Percentiles rank a stretch among this genome's conserved stretches.
Evolutionary conservation across 352 stramenopile genomes (phyloP).

Genomic region (Pseudoperonospora humuli): DNA sequence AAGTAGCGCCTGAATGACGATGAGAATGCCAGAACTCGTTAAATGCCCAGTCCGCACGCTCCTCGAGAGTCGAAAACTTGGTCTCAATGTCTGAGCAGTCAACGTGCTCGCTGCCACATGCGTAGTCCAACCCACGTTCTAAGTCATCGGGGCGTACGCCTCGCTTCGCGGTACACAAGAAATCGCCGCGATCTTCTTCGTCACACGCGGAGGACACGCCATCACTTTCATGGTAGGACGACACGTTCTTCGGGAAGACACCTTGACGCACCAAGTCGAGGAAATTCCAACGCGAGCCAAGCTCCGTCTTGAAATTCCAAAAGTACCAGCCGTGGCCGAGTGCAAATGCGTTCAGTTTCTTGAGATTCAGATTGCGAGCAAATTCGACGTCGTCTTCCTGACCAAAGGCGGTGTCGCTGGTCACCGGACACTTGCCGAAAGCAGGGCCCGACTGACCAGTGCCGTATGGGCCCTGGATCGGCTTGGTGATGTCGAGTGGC

Average conservation of each 20-base stretch:
- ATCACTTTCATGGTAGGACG: constrained; percentile 40
- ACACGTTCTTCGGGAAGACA: constrained; percentile 70
- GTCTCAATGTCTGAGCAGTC: constrained; percentile 39
- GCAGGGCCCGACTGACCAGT: constrained; percentile 18
- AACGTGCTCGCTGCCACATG: constrained; percentile 33
- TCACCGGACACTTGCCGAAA: constrained; percentile 51
- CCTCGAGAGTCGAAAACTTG: constrained; percentile 35
- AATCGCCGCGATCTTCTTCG: constrained; percentile 64
- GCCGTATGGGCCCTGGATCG: constrained; percentile 8
- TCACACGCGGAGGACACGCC: constrained; percentile 61
- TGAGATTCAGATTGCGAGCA: constrained; percentile 70
- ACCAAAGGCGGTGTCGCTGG: constrained; percentile 28
- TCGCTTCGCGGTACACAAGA: constrained; percentile 59
- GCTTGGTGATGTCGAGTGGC: constrained; percentile 7
- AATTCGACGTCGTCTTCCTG: constrained; percentile 66
- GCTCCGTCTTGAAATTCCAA: constrained; percentile 44
- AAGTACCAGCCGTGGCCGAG: constrained; percentile 91
- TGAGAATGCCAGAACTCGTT: constrained; percentile 20
- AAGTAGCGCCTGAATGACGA: constrained; percentile 51
- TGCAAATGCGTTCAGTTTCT: constrained; percentile 88
- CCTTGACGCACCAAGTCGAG: constrained; percentile 49
- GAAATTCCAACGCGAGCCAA: constrained; percentile 85
- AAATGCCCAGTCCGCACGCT: constrained; percentile 52
- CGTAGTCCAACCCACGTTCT: constrained; percentile 39
- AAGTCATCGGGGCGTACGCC: constrained; percentile 42